Evolutionary conservation across 176 grass and related monocot genomes (phyloP), one percentile per base, ranked within the genome.

Genomic region (Avena atlantica): DNA sequence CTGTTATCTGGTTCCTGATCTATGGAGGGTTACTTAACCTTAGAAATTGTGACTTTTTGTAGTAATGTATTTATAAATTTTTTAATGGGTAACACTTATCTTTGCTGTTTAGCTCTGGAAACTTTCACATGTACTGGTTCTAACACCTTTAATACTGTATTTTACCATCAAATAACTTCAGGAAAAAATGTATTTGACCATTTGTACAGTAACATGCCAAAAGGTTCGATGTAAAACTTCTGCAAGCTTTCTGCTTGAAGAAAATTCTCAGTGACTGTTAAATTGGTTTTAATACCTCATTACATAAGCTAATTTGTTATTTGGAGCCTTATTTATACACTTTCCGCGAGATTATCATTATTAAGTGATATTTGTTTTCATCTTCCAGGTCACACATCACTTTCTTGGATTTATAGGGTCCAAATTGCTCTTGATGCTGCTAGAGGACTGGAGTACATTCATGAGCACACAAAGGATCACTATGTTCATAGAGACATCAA

Each of bases 401-500:
- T 99, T 68, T 96, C 97, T 70, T 99, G 97, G 97, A 99, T 99
- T 76, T 96, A 83, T 81, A 93, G 97, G 83, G 89, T 99, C 81
- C 97, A 99, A 89, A 93, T 99, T 52, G 90, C 97, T 83, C 90
- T 99, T 77, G 97, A 99, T 94, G 91, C 92, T 31, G 92, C 97
- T 61, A 94, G 97, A 96, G 97, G 97, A 85, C 87, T 99, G 4
- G 97, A 99, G 85, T 99, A 99, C 89, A 99, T 99, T 93, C 97
- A 99, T 40, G 97, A 99, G 87, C 97, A 99, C 70, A 99, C 97
- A 82, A 99, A 94, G 81, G 89, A 96, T 85, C 97, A 99, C 88
- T 99, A 99, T 90, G 92, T 99, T 90, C 94, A 99, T 85, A 89
- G 97, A 89, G 97, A 99, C 70, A 99, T 99, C 51, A 99, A 99